These are phyloP conservation scores for Coemansia sp. DNA, from an alignment of 192 early-diverging fungal species.

Conservation along the genomic window DNA sequence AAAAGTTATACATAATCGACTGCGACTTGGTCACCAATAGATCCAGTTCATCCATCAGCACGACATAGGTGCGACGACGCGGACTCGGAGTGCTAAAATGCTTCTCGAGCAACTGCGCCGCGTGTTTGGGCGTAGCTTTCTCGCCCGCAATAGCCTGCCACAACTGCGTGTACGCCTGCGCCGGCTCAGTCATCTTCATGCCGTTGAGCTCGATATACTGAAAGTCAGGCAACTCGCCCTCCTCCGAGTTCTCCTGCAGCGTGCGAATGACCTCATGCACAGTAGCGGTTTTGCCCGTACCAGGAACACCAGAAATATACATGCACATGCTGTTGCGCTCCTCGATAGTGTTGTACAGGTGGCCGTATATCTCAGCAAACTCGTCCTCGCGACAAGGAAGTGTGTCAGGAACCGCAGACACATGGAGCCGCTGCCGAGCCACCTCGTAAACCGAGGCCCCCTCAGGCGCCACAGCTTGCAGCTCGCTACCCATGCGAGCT, in stretches of 20 bases:
- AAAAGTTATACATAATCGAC: slow-evolving; percentile 96
- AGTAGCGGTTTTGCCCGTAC: slow-evolving; percentile 98
- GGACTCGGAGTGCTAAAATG: slow-evolving; percentile 64
- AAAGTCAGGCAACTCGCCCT: slow-evolving; percentile 69
- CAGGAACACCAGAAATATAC: slow-evolving; percentile 96
- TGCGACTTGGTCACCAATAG: slow-evolving; percentile 90
- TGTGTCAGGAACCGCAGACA: slow-evolving; percentile 84
- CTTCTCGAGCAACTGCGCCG: slow-evolving; percentile 74
- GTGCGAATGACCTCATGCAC: slow-evolving; percentile 81
- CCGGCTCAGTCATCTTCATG: slow-evolving; percentile 94
- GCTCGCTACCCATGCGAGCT: slow-evolving; percentile 19
- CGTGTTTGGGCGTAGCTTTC: slow-evolving; percentile 72
- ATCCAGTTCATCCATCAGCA: slow-evolving; percentile 98
- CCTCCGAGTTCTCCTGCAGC: slow-evolving; percentile 61
- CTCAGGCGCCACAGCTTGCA: slow-evolving; percentile 9
- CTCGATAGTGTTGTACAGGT: slow-evolving; percentile 78
- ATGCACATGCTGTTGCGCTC: slow-evolving; percentile 84
- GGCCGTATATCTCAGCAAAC: slow-evolving; percentile 78
- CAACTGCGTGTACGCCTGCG: slow-evolving; percentile 81
- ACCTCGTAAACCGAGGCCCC: slow-evolving; percentile 60
- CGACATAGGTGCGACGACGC: slow-evolving; percentile 58
- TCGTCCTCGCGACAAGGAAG: slow-evolving; percentile 96
- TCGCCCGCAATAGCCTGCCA: slow-evolving; percentile 70
- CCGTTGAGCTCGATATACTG: slow-evolving; percentile 96
- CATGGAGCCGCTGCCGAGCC: slow-evolving; percentile 81